Conservation (phyloP, 2,329 filamentous ascomycete species). For the Hansfordia pulvinata region DNA sequence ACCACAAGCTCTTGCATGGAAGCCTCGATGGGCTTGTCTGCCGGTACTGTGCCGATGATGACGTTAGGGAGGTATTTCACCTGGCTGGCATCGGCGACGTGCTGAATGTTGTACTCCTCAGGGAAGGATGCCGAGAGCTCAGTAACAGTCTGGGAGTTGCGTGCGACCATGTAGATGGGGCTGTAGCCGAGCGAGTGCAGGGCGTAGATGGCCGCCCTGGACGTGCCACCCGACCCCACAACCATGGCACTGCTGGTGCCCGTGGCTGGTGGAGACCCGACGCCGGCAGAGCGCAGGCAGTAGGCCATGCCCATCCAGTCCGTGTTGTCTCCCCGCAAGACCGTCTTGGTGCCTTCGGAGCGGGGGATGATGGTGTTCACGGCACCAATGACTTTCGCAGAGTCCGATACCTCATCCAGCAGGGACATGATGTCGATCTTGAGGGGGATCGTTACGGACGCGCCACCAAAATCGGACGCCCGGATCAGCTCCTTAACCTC, state of each 20-base stretch:
- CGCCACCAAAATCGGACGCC: constrained; percentile 70
- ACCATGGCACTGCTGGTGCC: constrained; percentile 53
- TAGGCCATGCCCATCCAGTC: constrained; percentile 90
- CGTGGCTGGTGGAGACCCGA: constrained; percentile 25
- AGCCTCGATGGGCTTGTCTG: constrained; percentile 68
- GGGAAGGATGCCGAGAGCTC: constrained; percentile 62
- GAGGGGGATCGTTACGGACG: constrained; percentile 88
- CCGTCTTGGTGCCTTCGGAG: constrained; percentile 24
- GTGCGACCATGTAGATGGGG: constrained; percentile 78
- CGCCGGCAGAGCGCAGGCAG: constrained; percentile 57
- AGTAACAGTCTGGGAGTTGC: constrained; percentile 55
- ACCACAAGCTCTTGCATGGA: constrained; percentile 52
- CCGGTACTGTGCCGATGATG: constrained; percentile 82
- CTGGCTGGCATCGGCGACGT: constrained; percentile 35
- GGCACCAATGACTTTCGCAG: constrained; percentile 74
- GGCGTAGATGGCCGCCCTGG: constrained; percentile 81
- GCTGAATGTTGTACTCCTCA: constrained; percentile 51
- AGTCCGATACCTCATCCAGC: constrained; percentile 66
- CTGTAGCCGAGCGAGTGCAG: constrained; percentile 71
- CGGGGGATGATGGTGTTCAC: constrained; percentile 83
- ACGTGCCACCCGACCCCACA: constrained; percentile 83
- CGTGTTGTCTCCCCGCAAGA: constrained; percentile 78
- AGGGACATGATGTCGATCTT: constrained; percentile 79
- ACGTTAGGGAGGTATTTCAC: constrained; percentile 45
- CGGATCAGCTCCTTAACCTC: constrained; percentile 54